Evolutionary conservation across 768 basidiomycete genomes (phyloP), one percentile per base, ranked within the genome.

Genomic region (Boletus sensibilis): DNA sequence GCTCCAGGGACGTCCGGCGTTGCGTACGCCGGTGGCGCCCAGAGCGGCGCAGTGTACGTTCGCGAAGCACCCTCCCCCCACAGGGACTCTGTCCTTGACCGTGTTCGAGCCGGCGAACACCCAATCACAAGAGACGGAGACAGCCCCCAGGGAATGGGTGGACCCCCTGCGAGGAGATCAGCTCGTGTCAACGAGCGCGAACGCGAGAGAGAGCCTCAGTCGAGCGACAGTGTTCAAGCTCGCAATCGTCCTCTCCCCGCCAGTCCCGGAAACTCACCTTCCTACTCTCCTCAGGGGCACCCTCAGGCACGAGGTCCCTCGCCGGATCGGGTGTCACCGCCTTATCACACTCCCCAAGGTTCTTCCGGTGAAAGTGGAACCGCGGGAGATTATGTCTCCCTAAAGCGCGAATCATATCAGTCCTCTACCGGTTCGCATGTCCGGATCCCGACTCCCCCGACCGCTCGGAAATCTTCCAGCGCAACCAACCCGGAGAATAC

Each of bases 91-190:
- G 76, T 75, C 54, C 76, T 82, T 34, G 85, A 88, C 60, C 75
- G 84, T 55, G 74, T 82, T 39, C 80, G 84, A 46, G 76, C 70
- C 2, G 67, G 72, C 46, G 85, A 84, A 53, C 76, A 81, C 42
- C 67, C 77, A 1, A 84, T 84, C 68, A 80, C 82, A n/a, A 84
- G 80, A 62, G 80, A 82, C 18, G 64, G 69, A 1, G 83, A 84
- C 48, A 64, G 63, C 29, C 64, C 63, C n/a, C 76, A 76, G 53
- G 65, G 66, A 18, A 70, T 62, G 27, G 25, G 12, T 8, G 43
- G n/a, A 13, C 39, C 16, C 57, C 37, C 41, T n/a, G 34, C 43
- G 10, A 53, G 70, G 59, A 55, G 68, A 60, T 59, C 60, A 20
- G 18, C 61, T 8, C 72, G 68, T 31, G 56, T 50, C 21, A 64